phyloP scores from a whole-genome alignment of 768 basidiomycete species.

The Lentinula sp. region DNA sequence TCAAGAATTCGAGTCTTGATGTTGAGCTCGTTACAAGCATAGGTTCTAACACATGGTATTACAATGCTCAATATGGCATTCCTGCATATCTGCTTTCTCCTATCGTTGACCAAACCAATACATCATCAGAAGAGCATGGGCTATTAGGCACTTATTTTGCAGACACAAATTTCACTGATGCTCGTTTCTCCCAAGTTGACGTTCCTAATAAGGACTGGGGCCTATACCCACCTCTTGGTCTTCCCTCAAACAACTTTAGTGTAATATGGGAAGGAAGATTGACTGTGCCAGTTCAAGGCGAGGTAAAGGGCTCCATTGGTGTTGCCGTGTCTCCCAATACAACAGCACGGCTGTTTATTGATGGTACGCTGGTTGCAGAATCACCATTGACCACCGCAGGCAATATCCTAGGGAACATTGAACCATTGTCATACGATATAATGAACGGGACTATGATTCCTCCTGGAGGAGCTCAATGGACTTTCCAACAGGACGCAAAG shows the following conservation, averaged over 20 bases:
- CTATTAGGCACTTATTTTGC: slow-evolving; percentile 16
- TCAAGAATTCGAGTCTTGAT: not conserved
- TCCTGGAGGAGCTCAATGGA: slow-evolving; percentile 15
- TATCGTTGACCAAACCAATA: not conserved
- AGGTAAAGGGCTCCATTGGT: slow-evolving; percentile 17
- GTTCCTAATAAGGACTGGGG: slow-evolving; percentile 21
- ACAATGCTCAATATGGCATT: slow-evolving; percentile 18
- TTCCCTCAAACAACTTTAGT: slow-evolving; percentile 21
- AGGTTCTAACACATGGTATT: slow-evolving; percentile 18
- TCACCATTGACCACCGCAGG: slow-evolving; percentile 9
- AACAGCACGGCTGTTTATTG: slow-evolving; percentile 17
- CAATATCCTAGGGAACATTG: slow-evolving; percentile 18
- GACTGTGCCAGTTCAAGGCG: slow-evolving; percentile 16
- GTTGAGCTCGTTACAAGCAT: slow-evolving; percentile 15
- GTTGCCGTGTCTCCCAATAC: slow-evolving; percentile 17
- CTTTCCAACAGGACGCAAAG: slow-evolving; percentile 12
- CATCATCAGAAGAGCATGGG: not conserved
- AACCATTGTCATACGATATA: slow-evolving; percentile 8
- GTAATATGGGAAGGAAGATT: slow-evolving; percentile 19
- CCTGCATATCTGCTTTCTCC: slow-evolving; percentile 17
- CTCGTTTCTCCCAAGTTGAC: slow-evolving; percentile 14
- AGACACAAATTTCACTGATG: slow-evolving; percentile 16
- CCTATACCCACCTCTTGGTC: slow-evolving; percentile 17
- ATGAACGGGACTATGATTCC: slow-evolving; percentile 13
- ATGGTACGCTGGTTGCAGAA: slow-evolving; percentile 13